Evolutionary conservation across 441 rosid genomes (phyloP), one percentile per base, ranked within the genome.

Genomic region (Adansonia gregorii): DNA sequence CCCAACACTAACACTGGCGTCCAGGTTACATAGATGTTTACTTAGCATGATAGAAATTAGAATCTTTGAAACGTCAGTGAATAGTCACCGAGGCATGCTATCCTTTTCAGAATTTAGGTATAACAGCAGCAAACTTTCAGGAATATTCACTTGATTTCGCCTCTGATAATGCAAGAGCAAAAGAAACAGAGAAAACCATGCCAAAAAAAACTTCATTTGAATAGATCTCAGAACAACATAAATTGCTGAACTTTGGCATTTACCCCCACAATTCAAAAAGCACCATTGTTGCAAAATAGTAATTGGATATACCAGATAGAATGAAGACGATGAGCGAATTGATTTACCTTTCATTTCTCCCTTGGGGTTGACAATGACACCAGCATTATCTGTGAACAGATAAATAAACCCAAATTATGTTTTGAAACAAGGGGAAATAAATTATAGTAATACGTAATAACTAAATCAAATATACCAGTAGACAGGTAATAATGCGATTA

Each of bases 401-500:
- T 11, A 45, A 8, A 45, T 45, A 27, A 67, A 61, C 19, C 8
- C 10, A 55, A 41, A 3, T 10, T 54, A 35, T 39, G 59, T 12
- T 19, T 58, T 39, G 27, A 73, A 7, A 49, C 10, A 59, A 51
- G 27, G 4, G 17, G 8, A 52, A 27, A 24, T 10, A 3, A 48
- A 48, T 22, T 0, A 9, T 0, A 17, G 11, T 20, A 74, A 22
- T 8, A 73, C 49, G 24, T 17, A 31, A 9, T 20, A 76, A 20
- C 54, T 52, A 35, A n/a, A 43, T 7, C 15, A 20, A 67, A 79
- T 83, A 17, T 76, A 76, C 85, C 82, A 83, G 82, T 19, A 76
- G 85, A 82, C 80, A 75, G 84, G 80, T 81, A 82, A 77, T 82
- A 79, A 76, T 78, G 82, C 68, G 20, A 74, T 19, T 7, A 39